These are phyloP conservation scores for Beauveria medogensis DNA, from an alignment of 2,329 filamentous ascomycete genomes.

Conservation along the genomic window DNA sequence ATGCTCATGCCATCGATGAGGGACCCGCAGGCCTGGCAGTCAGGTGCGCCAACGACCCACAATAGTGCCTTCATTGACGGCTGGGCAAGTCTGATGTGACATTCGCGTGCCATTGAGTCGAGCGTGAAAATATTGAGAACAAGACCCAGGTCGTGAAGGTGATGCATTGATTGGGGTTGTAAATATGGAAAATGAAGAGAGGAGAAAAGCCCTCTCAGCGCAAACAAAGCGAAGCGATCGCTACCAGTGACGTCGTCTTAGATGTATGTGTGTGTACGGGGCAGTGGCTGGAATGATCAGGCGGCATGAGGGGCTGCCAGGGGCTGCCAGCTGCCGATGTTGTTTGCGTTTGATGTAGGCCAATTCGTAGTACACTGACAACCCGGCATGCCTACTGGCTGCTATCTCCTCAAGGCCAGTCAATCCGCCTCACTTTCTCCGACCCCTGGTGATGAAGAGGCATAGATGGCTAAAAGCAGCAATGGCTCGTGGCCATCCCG, in stretches of 20 bases:
- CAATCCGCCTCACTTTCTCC: neutral
- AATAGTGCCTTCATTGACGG: conserved; percentile 12
- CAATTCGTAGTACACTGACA: neutral
- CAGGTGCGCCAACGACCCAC: conserved; percentile 15
- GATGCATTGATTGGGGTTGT: neutral
- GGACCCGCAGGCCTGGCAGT: conserved; percentile 1
- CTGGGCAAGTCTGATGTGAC: conserved; percentile 9
- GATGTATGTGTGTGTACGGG: neutral
- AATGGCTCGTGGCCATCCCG: conserved; percentile 1
- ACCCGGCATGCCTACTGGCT: neutral
- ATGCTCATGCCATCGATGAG: neutral
- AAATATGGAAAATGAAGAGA: neutral
- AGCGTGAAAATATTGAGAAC: conserved; percentile 16
- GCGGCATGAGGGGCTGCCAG: neutral
- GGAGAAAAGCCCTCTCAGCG: neutral
- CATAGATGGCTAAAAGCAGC: neutral
- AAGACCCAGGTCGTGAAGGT: neutral
- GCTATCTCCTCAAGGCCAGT: neutral
- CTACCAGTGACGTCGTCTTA: neutral
- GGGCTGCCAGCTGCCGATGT: neutral
- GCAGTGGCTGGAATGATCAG: neutral
- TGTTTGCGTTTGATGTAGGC: neutral
- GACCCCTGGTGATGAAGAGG: neutral
- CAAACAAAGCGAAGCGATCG: neutral
- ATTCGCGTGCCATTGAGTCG: conserved; percentile 14